phyloP scores from a whole-genome alignment of 2,329 filamentous ascomycete genomes.

The Aspergillus nomiae region DNA sequence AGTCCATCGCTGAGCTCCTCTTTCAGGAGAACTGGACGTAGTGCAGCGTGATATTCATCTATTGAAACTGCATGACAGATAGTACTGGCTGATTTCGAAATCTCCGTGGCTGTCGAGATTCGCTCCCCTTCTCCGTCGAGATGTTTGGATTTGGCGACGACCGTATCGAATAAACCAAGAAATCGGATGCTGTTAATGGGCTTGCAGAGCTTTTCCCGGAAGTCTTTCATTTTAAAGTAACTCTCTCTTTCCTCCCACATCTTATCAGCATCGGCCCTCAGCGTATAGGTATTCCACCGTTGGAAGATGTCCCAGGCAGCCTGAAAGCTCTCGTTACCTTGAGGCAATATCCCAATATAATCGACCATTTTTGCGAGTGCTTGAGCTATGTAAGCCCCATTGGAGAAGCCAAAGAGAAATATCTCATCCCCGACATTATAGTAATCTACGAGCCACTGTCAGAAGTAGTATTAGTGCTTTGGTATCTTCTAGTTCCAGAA shows the following conservation, averaged over 20 bases:
- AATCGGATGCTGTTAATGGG: background rate
- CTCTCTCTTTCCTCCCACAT: background rate
- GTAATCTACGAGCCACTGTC: background rate
- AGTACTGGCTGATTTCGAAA: background rate
- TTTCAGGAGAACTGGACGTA: background rate
- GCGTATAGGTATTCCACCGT: background rate
- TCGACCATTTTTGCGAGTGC: background rate
- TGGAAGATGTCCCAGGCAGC: background rate
- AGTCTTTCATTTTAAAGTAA: background rate
- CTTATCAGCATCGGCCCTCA: background rate
- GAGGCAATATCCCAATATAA: background rate
- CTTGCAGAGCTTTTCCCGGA: background rate
- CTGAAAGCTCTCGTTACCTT: background rate
- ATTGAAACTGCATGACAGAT: constrained; percentile 1
- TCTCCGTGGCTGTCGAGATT: background rate
- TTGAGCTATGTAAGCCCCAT: background rate
- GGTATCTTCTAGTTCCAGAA: background rate
- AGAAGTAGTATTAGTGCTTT: background rate
- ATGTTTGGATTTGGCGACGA: background rate
- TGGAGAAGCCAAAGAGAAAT: constrained; percentile 1
- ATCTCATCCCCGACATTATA: background rate
- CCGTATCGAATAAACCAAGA: background rate
- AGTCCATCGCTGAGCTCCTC: background rate
- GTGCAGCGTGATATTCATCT: background rate
- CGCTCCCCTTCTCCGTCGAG: background rate